Conservation (phyloP, 2,329 filamentous ascomycete species). For the Rachicladosporium sp. region DNA sequence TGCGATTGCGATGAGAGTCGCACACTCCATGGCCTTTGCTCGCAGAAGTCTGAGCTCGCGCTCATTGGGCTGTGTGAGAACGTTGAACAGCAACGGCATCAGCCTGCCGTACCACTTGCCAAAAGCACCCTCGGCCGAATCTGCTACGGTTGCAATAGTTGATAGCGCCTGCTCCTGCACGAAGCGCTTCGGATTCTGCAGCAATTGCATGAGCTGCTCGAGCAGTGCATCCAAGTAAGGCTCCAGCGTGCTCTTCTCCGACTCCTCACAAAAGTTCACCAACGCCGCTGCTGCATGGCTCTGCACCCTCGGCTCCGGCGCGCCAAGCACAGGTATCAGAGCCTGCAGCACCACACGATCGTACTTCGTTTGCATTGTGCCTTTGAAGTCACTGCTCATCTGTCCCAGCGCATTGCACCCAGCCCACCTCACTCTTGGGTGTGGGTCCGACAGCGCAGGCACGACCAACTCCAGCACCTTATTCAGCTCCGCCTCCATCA, state of each 20-base stretch:
- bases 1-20: conserved; percentile 86
- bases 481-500: conserved; percentile 90
- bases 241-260: conserved; percentile 80
- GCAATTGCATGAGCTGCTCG: conserved; percentile 69
- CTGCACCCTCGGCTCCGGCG: conserved; percentile 84
- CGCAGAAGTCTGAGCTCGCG: conserved; percentile 85
- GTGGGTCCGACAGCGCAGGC: conserved; percentile 75
- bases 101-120: conserved; percentile 89
- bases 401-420: conserved; percentile 97
- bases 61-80: conserved; percentile 77
- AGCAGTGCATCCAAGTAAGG: conserved; percentile 86
- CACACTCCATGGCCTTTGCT: conserved; percentile 98
- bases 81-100: conserved; percentile 88
- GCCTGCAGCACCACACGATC: conserved; percentile 77
- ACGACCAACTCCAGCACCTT: conserved; percentile 93
- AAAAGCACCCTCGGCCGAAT: conserved; percentile 91
- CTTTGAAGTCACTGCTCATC: conserved; percentile 98
- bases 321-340: conserved; percentile 84
- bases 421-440: conserved; percentile 91
- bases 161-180: conserved; percentile 96
- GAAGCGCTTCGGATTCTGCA: conserved; percentile 86
- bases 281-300: conserved; percentile 94
- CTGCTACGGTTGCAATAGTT: conserved; percentile 97
- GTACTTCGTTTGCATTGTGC: conserved; percentile 94
- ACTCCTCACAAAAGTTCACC: conserved; percentile 98